Percentiles rank a stretch among this genome's conserved stretches.
Evolutionary conservation across 2,329 filamentous ascomycete species (phyloP).

Genomic region (Scedosporium aurantiacum): DNA sequence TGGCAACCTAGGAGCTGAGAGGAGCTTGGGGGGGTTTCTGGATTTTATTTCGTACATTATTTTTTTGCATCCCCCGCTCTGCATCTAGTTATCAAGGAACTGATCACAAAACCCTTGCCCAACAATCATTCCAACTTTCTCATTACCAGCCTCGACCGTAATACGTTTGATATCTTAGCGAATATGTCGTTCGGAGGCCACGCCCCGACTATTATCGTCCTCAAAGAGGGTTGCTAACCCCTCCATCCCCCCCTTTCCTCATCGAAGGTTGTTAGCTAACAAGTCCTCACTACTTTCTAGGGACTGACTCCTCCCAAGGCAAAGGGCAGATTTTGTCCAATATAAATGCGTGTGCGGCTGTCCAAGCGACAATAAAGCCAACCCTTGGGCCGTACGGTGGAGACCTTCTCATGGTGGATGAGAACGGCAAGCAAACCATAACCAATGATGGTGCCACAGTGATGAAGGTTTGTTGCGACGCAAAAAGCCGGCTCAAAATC

Average conservation of each 20-base stretch:
- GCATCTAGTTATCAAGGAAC: too few relatives aligned
- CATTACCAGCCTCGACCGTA: background rate
- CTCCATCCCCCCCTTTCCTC: conserved; percentile 24
- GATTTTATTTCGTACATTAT: too few relatives aligned
- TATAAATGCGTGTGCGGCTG: conserved; percentile 94
- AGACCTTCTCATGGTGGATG: conserved; percentile 89
- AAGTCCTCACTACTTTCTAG: conserved; percentile 33
- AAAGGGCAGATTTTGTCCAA: conserved; percentile 95
- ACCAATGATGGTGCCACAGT: conserved; percentile 98
- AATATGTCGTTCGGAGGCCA: conserved; percentile 94
- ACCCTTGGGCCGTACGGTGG: conserved; percentile 95
- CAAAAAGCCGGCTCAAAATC: background rate
- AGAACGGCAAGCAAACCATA: conserved; percentile 91
- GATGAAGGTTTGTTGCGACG: conserved; percentile 66
- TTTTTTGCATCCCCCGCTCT: too few relatives aligned
- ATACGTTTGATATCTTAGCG: conserved; percentile 7
- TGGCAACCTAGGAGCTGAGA: too few relatives aligned
- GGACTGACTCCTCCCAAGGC: conserved; percentile 94
- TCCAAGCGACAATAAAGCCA: conserved; percentile 90
- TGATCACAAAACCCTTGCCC: too few relatives aligned
- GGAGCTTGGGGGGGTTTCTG: too few relatives aligned
- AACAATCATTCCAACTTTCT: background rate
- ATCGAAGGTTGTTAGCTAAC: conserved; percentile 1
- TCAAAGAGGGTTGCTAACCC: conserved; percentile 68
- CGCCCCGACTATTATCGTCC: conserved; percentile 94